Evolutionary conservation across 2,329 filamentous ascomycete genomes (phyloP), one percentile per base, ranked within the genome.

Genomic region (Colletotrichum spinosum): DNA sequence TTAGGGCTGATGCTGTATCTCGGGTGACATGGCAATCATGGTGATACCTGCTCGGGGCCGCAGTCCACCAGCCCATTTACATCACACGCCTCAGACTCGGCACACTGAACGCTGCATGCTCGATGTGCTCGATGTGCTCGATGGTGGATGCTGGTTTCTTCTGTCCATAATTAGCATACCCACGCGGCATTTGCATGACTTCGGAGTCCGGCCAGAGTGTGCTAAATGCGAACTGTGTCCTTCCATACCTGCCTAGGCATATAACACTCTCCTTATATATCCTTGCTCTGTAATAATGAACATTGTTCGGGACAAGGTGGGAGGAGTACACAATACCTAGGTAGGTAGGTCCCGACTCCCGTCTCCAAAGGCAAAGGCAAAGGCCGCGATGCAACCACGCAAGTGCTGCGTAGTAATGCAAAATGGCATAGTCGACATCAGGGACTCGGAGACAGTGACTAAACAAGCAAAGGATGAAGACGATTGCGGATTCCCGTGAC

Each of bases 101-200:
- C 25, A 25, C 25, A 25, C 3, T 25, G 25, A 25, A 25, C 25
- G 25, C 25, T 25, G 25, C 25, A 25, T 25, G 25, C 25, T 25
- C 25, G 25, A 25, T 25, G 25, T 25, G 25, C 25, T 25, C 25
- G 25, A 25, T 25, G 25, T 25, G 25, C 25, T 25, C 25, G 25
- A 25, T 25, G 25, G 25, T 25, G 25, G 25, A 25, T 25, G 25
- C 25, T 25, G 25, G 25, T 25, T 35, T 8, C 35, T 33, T 5
- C 12, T 37, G 13, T 55, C 61, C 61, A 61, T 61, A 61, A 39
- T 61, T 61, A 61, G 61, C 49, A 61, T 8, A 25, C 25, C 25
- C 25, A 5, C 25, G 25, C 56, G 38, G 55, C 60, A 53, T 54
- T 55, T 25, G 49, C 41, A 61, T 41, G 35, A 17, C 38, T 55